Evolutionary conservation across 441 rosid genomes (phyloP).

Genomic region (Jatropha multifida): DNA sequence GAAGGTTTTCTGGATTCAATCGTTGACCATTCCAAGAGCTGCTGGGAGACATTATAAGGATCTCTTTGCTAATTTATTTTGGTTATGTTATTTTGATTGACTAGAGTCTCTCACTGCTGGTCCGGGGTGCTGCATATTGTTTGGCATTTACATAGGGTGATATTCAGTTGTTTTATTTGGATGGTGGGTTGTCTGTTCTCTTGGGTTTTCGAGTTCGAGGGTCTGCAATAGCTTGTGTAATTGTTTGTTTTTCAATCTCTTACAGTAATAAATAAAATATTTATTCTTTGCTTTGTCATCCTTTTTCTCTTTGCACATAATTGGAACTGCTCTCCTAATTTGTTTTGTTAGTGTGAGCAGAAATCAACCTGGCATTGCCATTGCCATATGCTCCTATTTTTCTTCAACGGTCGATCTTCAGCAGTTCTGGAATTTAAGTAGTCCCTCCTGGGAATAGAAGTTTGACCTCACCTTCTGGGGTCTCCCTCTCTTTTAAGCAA

Average conservation of each 20-base stretch:
- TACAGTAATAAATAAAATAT: slow-evolving; percentile 12
- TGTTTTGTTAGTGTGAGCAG: background rate
- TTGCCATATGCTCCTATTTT: too few species aligned
- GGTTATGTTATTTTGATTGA: slow-evolving; percentile 21
- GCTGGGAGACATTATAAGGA: slow-evolving; percentile 18
- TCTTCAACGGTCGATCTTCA: too few species aligned
- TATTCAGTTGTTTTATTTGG: slow-evolving; percentile 15
- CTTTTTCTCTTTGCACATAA: background rate
- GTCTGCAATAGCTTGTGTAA: slow-evolving; percentile 20
- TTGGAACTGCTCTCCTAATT: background rate
- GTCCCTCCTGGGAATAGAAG: too few species aligned
- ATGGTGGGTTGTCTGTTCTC: slow-evolving; percentile 10
- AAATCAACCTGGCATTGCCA: background rate
- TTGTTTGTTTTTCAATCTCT: background rate
- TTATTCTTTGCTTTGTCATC: slow-evolving; percentile 12
- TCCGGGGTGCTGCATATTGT: slow-evolving; percentile 24
- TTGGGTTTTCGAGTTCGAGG: slow-evolving; percentile 20
- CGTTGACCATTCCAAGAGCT: slow-evolving; percentile 6
- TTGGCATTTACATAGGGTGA: slow-evolving; percentile 12
- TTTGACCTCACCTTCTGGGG: too few species aligned
- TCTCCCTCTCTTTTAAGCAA: too few species aligned
- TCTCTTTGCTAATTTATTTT: slow-evolving; percentile 12
- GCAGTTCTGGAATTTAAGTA: too few species aligned
- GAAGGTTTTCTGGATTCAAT: slow-evolving; percentile 7
- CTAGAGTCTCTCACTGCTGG: slow-evolving; percentile 21